Conservation (phyloP, 2,329 filamentous ascomycete genomes). For the Plectosphaerella sp. region DNA sequence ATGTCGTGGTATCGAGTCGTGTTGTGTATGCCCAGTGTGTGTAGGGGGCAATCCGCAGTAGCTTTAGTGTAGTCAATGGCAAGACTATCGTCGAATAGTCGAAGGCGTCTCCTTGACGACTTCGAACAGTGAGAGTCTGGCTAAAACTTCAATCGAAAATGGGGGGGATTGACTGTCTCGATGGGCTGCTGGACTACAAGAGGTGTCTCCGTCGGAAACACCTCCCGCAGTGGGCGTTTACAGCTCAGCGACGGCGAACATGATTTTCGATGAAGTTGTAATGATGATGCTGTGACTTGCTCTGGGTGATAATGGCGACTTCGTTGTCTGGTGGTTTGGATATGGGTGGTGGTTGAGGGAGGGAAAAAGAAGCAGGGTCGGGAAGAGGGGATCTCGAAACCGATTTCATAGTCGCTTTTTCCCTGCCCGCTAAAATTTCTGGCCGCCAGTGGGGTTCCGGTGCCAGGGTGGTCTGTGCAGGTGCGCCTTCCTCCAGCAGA, state of each 20-base stretch:
- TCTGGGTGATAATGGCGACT: slow-evolving; percentile 46
- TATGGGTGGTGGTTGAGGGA: slow-evolving; percentile 24
- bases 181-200: slow-evolving; percentile 84
- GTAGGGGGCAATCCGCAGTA: neutral
- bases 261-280: slow-evolving; percentile 70
- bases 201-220: slow-evolving; percentile 41
- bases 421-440: neutral
- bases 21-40: slow-evolving; percentile 1
- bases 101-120: slow-evolving; percentile 24
- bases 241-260: slow-evolving; percentile 82
- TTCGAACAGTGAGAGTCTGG: slow-evolving; percentile 46
- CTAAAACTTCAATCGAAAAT: slow-evolving; percentile 61
- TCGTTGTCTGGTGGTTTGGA: slow-evolving; percentile 53
- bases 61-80: slow-evolving; percentile 1
- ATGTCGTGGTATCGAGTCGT: neutral
- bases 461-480: neutral
- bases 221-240: slow-evolving; percentile 82
- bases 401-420: neutral
- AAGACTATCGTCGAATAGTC: slow-evolving; percentile 27
- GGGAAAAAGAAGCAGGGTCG: slow-evolving; percentile 13
- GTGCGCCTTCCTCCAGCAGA: neutral
- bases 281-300: slow-evolving; percentile 27
- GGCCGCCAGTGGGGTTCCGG: neutral
- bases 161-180: slow-evolving; percentile 57
- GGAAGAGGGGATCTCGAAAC: slow-evolving; percentile 1